Evolutionary conservation across 305 asterid species (phyloP).

Genomic region (Solanum chacoense): DNA sequence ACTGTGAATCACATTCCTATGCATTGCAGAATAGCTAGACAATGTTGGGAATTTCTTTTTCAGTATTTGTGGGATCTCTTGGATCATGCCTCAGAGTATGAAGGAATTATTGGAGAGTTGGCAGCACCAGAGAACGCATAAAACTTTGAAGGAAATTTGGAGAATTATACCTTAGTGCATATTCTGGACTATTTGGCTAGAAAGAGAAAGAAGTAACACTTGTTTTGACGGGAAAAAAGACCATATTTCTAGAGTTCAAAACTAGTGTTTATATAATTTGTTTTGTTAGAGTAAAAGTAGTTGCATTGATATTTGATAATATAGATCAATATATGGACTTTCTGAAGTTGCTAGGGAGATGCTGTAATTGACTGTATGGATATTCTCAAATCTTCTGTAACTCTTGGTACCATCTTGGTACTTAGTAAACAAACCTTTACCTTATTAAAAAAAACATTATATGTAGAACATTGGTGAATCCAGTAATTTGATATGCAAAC

Average conservation of each 20-base stretch:
- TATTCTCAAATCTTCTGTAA: not conserved
- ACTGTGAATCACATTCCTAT: not conserved
- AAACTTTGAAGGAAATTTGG: not conserved
- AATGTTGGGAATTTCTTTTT: not conserved
- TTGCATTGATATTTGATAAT: not conserved
- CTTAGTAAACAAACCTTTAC: not conserved
- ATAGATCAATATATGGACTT: not conserved
- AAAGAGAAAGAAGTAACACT: not conserved
- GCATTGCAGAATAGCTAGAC: not conserved
- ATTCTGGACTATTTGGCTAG: not conserved
- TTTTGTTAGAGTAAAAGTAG: not conserved
- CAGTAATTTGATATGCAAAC: not conserved
- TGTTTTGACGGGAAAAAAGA: not conserved
- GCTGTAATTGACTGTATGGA: not conserved
- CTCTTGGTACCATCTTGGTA: not conserved
- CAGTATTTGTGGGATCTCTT: not conserved
- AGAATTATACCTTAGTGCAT: not conserved
- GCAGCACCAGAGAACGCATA: not conserved
- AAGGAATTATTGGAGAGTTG: not conserved
- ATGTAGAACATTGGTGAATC: not conserved
- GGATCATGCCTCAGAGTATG: not conserved
- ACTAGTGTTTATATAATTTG: not conserved
- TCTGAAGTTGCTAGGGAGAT: not conserved
- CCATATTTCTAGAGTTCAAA: not conserved
- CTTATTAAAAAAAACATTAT: not conserved